Evolutionary conservation across 768 basidiomycete species (phyloP).

Genomic region (Tephrocybe sp.): DNA sequence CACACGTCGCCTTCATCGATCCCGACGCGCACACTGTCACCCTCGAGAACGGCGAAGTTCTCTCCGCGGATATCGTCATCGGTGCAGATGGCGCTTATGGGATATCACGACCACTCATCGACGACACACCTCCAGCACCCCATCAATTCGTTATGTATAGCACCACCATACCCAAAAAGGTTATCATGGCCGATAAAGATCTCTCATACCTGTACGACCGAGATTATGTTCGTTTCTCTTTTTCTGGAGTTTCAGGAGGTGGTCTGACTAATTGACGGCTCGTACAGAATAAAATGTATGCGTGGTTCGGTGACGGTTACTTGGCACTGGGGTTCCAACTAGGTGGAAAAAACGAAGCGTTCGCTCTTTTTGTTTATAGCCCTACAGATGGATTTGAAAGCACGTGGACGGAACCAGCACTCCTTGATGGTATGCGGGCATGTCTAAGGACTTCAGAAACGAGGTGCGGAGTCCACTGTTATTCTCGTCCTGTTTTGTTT

Average conservation of each 20-base stretch:
- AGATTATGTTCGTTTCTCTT: slow-evolving; percentile 20
- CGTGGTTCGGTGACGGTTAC: slow-evolving; percentile 35
- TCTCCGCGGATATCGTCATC: slow-evolving; percentile 51
- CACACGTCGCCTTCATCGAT: slow-evolving; percentile 30
- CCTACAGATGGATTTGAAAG: slow-evolving; percentile 27
- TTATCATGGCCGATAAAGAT: slow-evolving; percentile 40
- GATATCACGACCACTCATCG: slow-evolving; percentile 14
- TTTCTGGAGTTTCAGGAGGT: neutral
- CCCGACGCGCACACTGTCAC: slow-evolving; percentile 28
- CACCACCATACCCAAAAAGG: slow-evolving; percentile 37
- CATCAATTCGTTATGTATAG: slow-evolving; percentile 42
- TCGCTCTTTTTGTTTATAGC: slow-evolving; percentile 30
- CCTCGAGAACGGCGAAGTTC: slow-evolving; percentile 37
- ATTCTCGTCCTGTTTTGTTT: neutral
- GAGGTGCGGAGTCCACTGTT: slow-evolving; percentile 29
- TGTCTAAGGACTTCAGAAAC: slow-evolving; percentile 34
- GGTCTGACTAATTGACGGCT: too few relatives aligned
- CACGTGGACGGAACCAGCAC: slow-evolving; percentile 28
- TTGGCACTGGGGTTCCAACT: slow-evolving; percentile 30
- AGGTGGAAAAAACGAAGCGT: slow-evolving; percentile 33
- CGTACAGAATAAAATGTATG: slow-evolving; percentile 29
- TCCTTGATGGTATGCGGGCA: slow-evolving; percentile 29
- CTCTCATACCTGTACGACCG: slow-evolving; percentile 31
- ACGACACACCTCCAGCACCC: slow-evolving; percentile 17
- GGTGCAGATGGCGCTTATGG: slow-evolving; percentile 53